Evolutionary conservation across 2,329 filamentous ascomycete species (phyloP), one percentile per base, ranked within the genome.

Genomic region (Scytalidium lignicola): DNA sequence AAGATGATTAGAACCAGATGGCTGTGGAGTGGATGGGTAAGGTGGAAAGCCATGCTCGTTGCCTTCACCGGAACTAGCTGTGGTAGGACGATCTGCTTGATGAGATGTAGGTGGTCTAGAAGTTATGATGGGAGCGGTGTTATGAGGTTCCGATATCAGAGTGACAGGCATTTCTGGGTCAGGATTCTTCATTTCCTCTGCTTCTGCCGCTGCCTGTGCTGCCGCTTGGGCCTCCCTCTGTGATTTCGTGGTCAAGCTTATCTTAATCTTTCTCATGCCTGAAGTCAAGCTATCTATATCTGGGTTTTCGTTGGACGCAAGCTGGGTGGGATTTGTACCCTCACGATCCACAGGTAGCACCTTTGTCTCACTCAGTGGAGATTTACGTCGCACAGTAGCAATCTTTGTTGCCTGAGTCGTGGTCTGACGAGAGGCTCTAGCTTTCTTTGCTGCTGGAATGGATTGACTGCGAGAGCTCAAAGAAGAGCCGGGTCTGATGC

Each of bases 211-310:
- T 23, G 51, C 58, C 47, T 62, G 61, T 46, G 74, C 73, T 21
- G 70, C 74, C 1, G 76, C 78, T 44, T 37, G 32, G 12, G 32
- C 32, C 15, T 81, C 79, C 56, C 73, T 76, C 57, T 82, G 76
- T 37, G 79, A 72, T 51, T 81, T 74, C 1, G 79, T 62, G 37
- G 83, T 70, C 20, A 84, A 62, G 46, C 78, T 83, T 57, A 85
- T 80, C 60, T 78, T 82, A 50, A 85, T 79, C 62, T 77, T 82
- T 62, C 78, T 82, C 74, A 84, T 78, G 1, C 78, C 75, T 29
- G 69, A 71, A 0, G 79, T 77, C 52, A 85, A 70, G 44, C 67
- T 74, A 47, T 83, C 78, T 29, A 85, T 61, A 44, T 75, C 75
- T 43, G 58, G 46, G 39, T 32, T 37, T 26, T 50, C 44, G 13